Percentiles rank a stretch among this genome's conserved stretches.
Conservation (phyloP, 2,329 filamentous ascomycete genomes). For the Pseudocercospora vitis region DNA sequence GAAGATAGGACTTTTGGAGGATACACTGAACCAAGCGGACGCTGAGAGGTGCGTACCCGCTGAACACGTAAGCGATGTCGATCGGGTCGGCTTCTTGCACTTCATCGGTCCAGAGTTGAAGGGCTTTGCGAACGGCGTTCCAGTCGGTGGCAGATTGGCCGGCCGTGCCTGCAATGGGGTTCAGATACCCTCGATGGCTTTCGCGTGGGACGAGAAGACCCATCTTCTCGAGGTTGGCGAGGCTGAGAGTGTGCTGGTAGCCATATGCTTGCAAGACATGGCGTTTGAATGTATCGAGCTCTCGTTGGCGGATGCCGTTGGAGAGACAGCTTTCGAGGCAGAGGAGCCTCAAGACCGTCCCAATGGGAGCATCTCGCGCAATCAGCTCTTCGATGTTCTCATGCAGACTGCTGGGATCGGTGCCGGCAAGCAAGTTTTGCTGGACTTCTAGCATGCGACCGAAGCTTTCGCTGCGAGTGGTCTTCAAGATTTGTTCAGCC, state of each 20-base stretch:
- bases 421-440: constrained; percentile 88
- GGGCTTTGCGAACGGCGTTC: constrained; percentile 77
- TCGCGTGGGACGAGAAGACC: constrained; percentile 74
- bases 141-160: constrained; percentile 67
- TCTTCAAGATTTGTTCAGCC: constrained; percentile 92
- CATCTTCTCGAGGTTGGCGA: constrained; percentile 84
- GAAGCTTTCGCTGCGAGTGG: constrained; percentile 86
- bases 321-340: constrained; percentile 90
- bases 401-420: constrained; percentile 84
- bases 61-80: constrained; percentile 97
- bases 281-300: constrained; percentile 85
- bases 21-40: constrained; percentile 89
- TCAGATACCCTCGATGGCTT: constrained; percentile 76
- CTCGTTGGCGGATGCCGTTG: constrained; percentile 82
- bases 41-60: constrained; percentile 90
- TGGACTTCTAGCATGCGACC: constrained; percentile 87
- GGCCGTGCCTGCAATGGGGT: constrained; percentile 67
- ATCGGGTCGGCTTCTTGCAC: constrained; percentile 93
- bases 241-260: constrained; percentile 88
- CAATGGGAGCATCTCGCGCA: constrained; percentile 75
- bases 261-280: constrained; percentile 90
- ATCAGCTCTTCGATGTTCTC: constrained; percentile 95
- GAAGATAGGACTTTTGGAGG: constrained; percentile 82
- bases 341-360: constrained; percentile 78
- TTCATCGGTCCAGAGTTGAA: constrained; percentile 90